Conservation (phyloP, 345 rosid genomes). For the Streptanthus diversifolius region DNA sequence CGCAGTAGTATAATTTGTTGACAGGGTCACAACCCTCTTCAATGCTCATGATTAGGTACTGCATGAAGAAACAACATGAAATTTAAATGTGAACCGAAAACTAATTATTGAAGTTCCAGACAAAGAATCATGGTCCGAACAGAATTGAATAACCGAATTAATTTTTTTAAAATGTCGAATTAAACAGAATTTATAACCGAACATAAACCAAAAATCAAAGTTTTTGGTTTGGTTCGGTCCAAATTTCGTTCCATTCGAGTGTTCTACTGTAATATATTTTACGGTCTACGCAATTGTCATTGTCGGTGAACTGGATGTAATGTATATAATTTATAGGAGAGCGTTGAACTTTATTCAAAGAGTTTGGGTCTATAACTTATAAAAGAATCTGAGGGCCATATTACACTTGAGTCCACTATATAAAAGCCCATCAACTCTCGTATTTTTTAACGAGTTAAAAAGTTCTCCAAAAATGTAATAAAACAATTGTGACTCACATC, state of each 20-base stretch:
- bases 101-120: background rate
- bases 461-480: background rate
- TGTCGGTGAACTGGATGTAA: background rate
- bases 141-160: too few relatives aligned
- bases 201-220: too few relatives aligned
- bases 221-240: too few relatives aligned
- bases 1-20: conserved; percentile 80
- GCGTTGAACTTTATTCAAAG: background rate
- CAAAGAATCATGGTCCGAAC: conserved; percentile 5
- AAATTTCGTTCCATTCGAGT: background rate
- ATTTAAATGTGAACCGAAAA: background rate
- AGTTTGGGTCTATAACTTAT: background rate
- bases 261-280: too few relatives aligned
- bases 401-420: background rate
- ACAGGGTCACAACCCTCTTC: conserved; percentile 70
- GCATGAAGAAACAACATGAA: conserved; percentile 33
- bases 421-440: background rate
- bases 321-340: background rate
- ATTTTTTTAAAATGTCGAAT: too few relatives aligned
- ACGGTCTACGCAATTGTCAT: background rate
- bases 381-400: background rate
- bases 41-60: conserved; percentile 64
- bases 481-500: background rate
- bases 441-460: background rate
- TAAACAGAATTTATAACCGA: too few relatives aligned